Percentiles rank a stretch among this genome's conserved stretches.
These are phyloP conservation scores for Pythium sp. DNA, from an alignment of 352 stramenopile species.

Conservation along the genomic window DNA sequence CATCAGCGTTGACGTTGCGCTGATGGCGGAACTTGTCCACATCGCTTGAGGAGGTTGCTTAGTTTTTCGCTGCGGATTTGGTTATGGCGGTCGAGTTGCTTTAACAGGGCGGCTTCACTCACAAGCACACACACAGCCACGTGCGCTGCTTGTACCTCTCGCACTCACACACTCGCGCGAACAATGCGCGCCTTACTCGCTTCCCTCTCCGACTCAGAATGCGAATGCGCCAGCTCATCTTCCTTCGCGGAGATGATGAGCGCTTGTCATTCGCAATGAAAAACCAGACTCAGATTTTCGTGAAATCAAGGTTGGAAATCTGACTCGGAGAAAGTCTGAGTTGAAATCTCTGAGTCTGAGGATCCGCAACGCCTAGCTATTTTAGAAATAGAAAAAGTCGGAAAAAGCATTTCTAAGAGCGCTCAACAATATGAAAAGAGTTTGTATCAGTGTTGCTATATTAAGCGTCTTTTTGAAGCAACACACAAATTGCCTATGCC, in stretches of 20 bases:
- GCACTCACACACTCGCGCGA: not conserved
- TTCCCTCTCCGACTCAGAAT: conserved; percentile 6
- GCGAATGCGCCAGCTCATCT: conserved; percentile 4
- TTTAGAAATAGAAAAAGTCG: no score
- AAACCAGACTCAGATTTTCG: not conserved
- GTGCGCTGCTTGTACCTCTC: not conserved
- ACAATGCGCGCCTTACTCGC: conserved; percentile 8
- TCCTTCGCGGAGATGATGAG: not conserved
- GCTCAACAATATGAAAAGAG: no score
- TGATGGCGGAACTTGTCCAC: not conserved
- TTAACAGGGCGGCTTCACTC: not conserved
- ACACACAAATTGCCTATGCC: no score
- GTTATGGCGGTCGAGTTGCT: not conserved
- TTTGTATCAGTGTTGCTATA: no score
- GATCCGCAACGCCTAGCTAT: no score
- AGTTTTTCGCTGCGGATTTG: not conserved
- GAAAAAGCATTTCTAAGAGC: no score
- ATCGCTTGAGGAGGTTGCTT: not conserved
- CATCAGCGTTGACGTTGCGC: not conserved
- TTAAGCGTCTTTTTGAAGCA: no score
- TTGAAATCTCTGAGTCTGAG: not conserved
- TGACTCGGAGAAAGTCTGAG: no score
- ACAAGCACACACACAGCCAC: not conserved
- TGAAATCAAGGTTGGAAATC: no score
- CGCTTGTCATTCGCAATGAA: not conserved